Base-by-base conservation (phyloP, 1,139 yeast genomes). In the Candida labiduridarum region DNA sequence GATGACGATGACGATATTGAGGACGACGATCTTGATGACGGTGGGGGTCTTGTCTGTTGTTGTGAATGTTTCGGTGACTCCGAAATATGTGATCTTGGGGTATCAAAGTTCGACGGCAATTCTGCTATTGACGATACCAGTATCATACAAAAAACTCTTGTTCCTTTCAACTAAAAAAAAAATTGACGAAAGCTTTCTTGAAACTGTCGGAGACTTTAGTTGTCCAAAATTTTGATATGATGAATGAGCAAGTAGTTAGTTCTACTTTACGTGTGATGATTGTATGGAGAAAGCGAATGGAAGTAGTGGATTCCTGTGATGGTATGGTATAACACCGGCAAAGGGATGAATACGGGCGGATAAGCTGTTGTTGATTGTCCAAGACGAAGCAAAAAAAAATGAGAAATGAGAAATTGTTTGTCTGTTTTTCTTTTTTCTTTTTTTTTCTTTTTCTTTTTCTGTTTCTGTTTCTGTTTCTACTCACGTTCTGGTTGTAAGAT, bases 51-150 rank as follows among this genome's bases (percentile, higher is more conserved):
- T 38, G n/a, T 22, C 33, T 31, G 38, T 18, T 41, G 44, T 31
- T 25, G 44, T 29, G n/a, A 35, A 3, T 18, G 36, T 30, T 42
- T 22, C 30, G 35, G 29, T 15, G 31, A 16, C 14, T 30, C 36
- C 35, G 35, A 29, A 29, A 29, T 29, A 30, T 45, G 34, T 16
- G 49, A 30, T 27, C 19, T 35, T 44, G 46, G 36, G 9, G 36
- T 9, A 41, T 30, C 29, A n/a, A 31, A 40, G 12, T 29, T 38
- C 4, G 41, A 15, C 41, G 31, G 41, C 18, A 35, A 19, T 19
- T 38, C 40, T 35, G 47, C 14, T 30, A 39, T 38, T 19, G 49
- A 40, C 44, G 52, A 47, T 49, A 49, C 41, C 19, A 47, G 48
- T 43, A 49, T 47, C 52, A 49, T 49, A 25, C 3, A 25, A 25